Percentiles rank a stretch among this genome's conserved stretches.
Conservation (phyloP, 2,329 filamentous ascomycete genomes). For the Talaromyces amestolkiae region DNA sequence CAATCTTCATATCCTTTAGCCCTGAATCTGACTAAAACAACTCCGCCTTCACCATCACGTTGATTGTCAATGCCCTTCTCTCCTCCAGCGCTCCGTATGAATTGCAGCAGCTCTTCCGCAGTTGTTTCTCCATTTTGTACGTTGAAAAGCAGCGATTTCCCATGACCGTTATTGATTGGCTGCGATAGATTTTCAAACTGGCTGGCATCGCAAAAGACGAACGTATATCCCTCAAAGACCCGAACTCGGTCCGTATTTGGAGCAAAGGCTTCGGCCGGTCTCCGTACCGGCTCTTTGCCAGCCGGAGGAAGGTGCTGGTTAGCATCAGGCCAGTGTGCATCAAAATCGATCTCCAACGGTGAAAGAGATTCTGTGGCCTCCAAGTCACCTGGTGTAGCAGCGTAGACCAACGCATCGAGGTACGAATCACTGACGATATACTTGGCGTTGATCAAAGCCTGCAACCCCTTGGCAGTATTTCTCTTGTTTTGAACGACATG, state of each 20-base stretch:
- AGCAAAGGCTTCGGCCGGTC: constrained; percentile 66
- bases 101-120: constrained; percentile 72
- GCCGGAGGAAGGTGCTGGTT: constrained; percentile 68
- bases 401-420: constrained; percentile 67
- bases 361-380: constrained; percentile 53
- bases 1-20: constrained; percentile 62
- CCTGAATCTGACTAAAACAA: constrained; percentile 73
- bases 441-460: constrained; percentile 78
- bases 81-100: constrained; percentile 71
- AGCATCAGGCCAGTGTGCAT: constrained; percentile 73
- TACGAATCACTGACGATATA: constrained; percentile 73
- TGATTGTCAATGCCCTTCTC: constrained; percentile 67
- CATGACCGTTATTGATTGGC: constrained; percentile 73
- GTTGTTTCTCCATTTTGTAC: constrained; percentile 63
- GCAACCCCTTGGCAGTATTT: constrained; percentile 82
- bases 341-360: constrained; percentile 75
- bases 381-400: constrained; percentile 52
- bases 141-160: constrained; percentile 71
- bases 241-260: constrained; percentile 65
- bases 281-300: constrained; percentile 70
- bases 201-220: constrained; percentile 74
- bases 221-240: constrained; percentile 83
- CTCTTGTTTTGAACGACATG: constrained; percentile 87
- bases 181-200: constrained; percentile 75
- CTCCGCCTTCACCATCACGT: constrained; percentile 62